Evolutionary conservation across 495 filamentous ascomycete genomes (phyloP).

Genomic region (Tetracladium setigerum): DNA sequence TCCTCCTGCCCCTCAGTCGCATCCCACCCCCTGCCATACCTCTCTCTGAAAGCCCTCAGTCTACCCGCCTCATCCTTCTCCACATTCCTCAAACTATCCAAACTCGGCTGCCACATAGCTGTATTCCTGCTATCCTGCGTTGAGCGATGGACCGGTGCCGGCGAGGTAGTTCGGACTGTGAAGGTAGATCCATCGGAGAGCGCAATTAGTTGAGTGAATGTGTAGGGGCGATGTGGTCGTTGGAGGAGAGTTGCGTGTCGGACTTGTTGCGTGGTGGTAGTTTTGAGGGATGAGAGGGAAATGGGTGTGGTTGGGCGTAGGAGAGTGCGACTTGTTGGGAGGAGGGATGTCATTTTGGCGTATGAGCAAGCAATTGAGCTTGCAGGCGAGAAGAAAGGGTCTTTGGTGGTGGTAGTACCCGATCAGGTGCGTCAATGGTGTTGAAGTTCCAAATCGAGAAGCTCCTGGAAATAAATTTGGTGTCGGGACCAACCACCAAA

Average conservation of each 20-base stretch:
- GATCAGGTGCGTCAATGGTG: no score
- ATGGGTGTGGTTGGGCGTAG: neutral
- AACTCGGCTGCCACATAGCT: constrained; percentile 80
- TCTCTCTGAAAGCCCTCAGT: constrained; percentile 72
- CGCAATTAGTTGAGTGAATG: constrained; percentile 91
- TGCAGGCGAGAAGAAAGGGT: constrained; percentile 1
- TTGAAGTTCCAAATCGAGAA: neutral
- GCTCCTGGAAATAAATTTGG: neutral
- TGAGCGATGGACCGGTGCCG: constrained; percentile 64
- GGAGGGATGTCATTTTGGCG: constrained; percentile 17
- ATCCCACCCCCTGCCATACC: constrained; percentile 83
- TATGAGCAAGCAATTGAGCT: neutral
- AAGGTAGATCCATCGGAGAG: constrained; percentile 88
- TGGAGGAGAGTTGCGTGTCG: constrained; percentile 86
- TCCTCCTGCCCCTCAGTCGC: constrained; percentile 19
- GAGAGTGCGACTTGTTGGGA: constrained; percentile 11
- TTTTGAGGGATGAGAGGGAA: neutral
- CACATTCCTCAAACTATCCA: constrained; percentile 69
- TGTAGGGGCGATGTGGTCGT: constrained; percentile 85
- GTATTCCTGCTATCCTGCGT: constrained; percentile 85
- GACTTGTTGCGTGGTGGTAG: constrained; percentile 26
- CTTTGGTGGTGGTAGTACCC: neutral
- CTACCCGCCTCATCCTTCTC: constrained; percentile 95
- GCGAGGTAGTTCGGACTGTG: constrained; percentile 82
- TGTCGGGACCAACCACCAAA: neutral